Base-by-base conservation (phyloP, 2,329 filamentous ascomycete species). In the Periglandula ipomoeae region DNA sequence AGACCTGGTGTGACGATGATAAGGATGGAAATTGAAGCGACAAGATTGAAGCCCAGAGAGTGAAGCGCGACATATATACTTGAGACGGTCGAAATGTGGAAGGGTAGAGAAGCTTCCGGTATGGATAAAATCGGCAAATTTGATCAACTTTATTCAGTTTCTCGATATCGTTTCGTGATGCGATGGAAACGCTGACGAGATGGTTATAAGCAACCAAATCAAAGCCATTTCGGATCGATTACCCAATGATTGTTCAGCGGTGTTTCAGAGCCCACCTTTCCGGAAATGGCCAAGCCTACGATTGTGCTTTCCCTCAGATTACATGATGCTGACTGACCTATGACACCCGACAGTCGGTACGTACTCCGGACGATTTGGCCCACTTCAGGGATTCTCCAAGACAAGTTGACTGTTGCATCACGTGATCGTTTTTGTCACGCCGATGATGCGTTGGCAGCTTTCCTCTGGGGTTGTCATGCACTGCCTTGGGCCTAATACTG, bases 41-140 rank as follows among this genome's bases (percentile, higher is more conserved):
- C 59, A 69, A 58, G 62, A 68, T 59, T 50, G 64, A 64, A 59
- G 56, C 51, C 42, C 59, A 48, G 50, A 61, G 54, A 52, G 58
- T 52, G 56, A 64, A 53, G 41, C 64, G 66, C 53, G 57, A 58
- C 66, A 70, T 70, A 65, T 70, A 69, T 70, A 66, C 56, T 50
- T 35, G 19, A 11, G 39, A 46, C 17, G 41, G 4, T 30, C 6
- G 17, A 13, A 9, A 11, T 22, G 42, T 27, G 27, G 58, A 62
- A 64, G 26, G 43, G 26, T 45, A 53, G 50, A 58, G 60, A 64
- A 64, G 9, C n/a, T 53, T 52, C 51, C 17, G 49, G 54, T 24
- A 7, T 24, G 5, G 15, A 24, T 7, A 24, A 49, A 44, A 10
- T 42, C 27, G 24, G 10, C 50, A 49, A 52, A 59, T 17, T 38